Percentiles rank a stretch among this genome's conserved stretches.
These are phyloP conservation scores for Myrmaecium sp. DNA, from an alignment of 2,329 filamentous ascomycete genomes.

Conservation along the genomic window DNA sequence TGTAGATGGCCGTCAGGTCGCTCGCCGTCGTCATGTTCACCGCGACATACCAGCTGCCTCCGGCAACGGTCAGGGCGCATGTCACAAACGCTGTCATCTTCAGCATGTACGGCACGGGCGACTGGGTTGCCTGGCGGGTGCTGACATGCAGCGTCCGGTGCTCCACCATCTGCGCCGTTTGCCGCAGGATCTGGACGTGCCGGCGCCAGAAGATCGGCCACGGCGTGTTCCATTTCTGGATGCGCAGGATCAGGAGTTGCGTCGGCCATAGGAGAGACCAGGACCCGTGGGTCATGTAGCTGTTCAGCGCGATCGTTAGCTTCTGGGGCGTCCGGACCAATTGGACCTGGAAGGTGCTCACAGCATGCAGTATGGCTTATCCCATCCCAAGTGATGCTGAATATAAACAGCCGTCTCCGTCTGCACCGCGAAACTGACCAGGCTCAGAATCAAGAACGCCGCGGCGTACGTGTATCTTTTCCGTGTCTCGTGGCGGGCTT, in stretches of 20 bases:
- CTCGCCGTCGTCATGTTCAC: constrained; percentile 85
- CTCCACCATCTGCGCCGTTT: constrained; percentile 72
- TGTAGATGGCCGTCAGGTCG: constrained; percentile 95
- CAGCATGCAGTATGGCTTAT: constrained; percentile 99
- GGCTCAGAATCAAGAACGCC: constrained; percentile 64
- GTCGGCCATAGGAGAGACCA: constrained; percentile 81
- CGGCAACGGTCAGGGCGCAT: constrained; percentile 71
- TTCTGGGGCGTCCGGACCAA: background rate
- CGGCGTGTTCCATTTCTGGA: constrained; percentile 61
- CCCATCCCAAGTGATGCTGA: constrained; percentile 79
- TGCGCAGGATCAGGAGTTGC: constrained; percentile 62
- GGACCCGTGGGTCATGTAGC: constrained; percentile 81
- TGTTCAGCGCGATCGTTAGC: constrained; percentile 11
- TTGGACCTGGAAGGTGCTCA: constrained; percentile 25
- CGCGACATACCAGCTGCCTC: constrained; percentile 87
- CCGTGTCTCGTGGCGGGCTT: constrained; percentile 48
- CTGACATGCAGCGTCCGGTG: constrained; percentile 55
- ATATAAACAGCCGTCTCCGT: constrained; percentile 94
- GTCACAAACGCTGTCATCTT: constrained; percentile 70
- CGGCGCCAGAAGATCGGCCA: constrained; percentile 77
- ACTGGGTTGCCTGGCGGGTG: constrained; percentile 25
- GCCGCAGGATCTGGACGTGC: constrained; percentile 44
- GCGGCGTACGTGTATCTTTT: constrained; percentile 77
- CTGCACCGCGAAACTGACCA: constrained; percentile 82
- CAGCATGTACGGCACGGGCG: constrained; percentile 56